Percentiles rank a stretch among this genome's conserved stretches.
Conservation (phyloP, 768 basidiomycete genomes). For the Lyophyllum decastes region DNA sequence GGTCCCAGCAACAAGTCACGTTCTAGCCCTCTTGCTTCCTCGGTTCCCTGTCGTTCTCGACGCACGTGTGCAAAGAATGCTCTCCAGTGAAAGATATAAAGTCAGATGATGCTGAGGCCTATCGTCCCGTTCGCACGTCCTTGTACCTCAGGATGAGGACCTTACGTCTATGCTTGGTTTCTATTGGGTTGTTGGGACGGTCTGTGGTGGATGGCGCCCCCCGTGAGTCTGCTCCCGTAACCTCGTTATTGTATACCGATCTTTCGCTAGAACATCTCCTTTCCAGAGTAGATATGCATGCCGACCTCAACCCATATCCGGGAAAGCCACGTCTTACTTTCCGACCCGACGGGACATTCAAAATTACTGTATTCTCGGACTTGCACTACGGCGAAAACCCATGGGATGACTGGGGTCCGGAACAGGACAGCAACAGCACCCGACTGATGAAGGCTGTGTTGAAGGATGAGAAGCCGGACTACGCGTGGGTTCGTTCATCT, state of each 20-base stretch:
- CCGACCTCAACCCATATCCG: constrained; percentile 37
- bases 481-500: constrained; percentile 48
- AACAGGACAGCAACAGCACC: constrained; percentile 66
- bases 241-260: background rate
- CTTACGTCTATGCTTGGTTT: background rate
- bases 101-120: background rate
- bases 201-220: constrained; percentile 6
- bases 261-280: constrained; percentile 1
- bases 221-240: background rate
- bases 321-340: constrained; percentile 53
- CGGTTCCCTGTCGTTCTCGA: background rate
- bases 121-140: background rate
- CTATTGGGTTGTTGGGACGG: background rate
- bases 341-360: constrained; percentile 61
- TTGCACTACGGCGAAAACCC: constrained; percentile 78
- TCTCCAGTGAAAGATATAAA: background rate
- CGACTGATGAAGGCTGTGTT: constrained; percentile 59
- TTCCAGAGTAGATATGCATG: background rate
- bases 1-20: too few species aligned
- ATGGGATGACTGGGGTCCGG: constrained; percentile 66
- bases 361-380: constrained; percentile 74
- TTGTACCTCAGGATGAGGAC: background rate
- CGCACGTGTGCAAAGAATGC: background rate
- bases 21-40: too few species aligned
- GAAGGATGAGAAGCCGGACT: constrained; percentile 62